Evolutionary conservation across 139 green algal species (phyloP), one percentile per base, ranked within the genome.

Genomic region (Chlorella sp.): DNA sequence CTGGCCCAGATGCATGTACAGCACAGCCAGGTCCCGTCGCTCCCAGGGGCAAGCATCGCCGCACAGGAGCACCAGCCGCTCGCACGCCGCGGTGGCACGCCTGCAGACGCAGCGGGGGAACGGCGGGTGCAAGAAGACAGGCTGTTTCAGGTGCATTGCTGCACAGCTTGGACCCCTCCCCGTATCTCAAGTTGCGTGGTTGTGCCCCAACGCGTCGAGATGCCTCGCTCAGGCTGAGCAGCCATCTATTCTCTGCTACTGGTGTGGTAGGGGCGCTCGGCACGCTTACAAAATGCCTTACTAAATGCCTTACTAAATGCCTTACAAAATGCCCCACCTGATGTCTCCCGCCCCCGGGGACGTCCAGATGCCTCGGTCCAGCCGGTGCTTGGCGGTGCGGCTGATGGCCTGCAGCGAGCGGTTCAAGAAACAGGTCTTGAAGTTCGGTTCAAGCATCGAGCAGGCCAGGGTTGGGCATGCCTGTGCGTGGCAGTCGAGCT

Each of bases 331-430:
- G 28, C 20, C 62, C 2, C 24, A 85, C 86, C 91, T 78, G 51
- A 98, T 79, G 88, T 98, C 94, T 4, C 93, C 94, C 30, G 84
- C 92, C 0, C 92, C 94, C 1, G 90, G 87, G 46, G 77, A 91
- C 32, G 94, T 96, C 88, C 91, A 98, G 84, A 98, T 97, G 80
- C 95, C 95, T 1, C 95, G 81, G 54, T 95, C 83, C 74, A 97
- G 87, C 30, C 95, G 89, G 91, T 96, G 92, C 36, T 83, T 84
- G 3, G 94, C 94, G 3, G 90, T 92, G 8, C 86, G 60, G 24
- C 85, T 84, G 32, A 95, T 92, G 24, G 90, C 94, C 75, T 93
- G 75, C 40, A 14, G 1, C 32, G 30, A 80, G 1, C 30, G 32
- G 13, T 43, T 28, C 62, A 69, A n/a, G n/a, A n/a, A n/a, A n/a